These are phyloP conservation scores for Mortierella sp. DNA, from an alignment of 371 early-diverging fungal species.

Conservation along the genomic window DNA sequence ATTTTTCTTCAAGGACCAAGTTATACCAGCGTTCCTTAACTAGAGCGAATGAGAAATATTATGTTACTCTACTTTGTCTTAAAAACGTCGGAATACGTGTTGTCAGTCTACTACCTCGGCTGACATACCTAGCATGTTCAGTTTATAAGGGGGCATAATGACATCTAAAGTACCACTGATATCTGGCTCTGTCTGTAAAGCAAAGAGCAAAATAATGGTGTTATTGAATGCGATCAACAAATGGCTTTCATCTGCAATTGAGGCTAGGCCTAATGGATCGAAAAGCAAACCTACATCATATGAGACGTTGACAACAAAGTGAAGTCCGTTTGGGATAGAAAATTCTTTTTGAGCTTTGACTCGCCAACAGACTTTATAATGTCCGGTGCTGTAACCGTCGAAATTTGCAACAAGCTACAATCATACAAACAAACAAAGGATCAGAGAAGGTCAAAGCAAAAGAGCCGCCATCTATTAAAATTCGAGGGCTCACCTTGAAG, in stretches of 20 bases:
- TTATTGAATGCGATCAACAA: not conserved
- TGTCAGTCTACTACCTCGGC: not conserved
- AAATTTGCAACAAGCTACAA: constrained; percentile 32
- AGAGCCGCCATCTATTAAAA: not conserved
- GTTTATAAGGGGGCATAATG: constrained; percentile 31
- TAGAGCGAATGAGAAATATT: not conserved
- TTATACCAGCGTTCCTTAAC: constrained; percentile 41
- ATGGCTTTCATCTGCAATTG: not conserved
- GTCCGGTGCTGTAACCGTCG: constrained; percentile 25
- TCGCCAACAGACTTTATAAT: constrained; percentile 40
- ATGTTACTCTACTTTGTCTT: not conserved
- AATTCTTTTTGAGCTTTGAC: constrained; percentile 38
- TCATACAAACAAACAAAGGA: not conserved
- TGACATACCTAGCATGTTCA: constrained; percentile 28
- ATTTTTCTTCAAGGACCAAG: constrained; percentile 41
- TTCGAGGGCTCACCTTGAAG: constrained; percentile 28
- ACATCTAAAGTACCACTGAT: constrained; percentile 50
- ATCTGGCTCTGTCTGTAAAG: constrained; percentile 41
- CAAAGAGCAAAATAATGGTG: not conserved
- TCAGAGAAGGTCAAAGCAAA: not conserved
- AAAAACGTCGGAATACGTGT: not conserved
- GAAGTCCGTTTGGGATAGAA: constrained; percentile 43
- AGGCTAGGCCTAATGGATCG: too few relatives aligned
- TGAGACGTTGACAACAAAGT: constrained; percentile 37
- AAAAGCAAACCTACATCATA: constrained; percentile 42